These are phyloP conservation scores for Microbotryum silenes-acaulis DNA, from an alignment of 1,284 basidiomycete species.

Conservation along the genomic window DNA sequence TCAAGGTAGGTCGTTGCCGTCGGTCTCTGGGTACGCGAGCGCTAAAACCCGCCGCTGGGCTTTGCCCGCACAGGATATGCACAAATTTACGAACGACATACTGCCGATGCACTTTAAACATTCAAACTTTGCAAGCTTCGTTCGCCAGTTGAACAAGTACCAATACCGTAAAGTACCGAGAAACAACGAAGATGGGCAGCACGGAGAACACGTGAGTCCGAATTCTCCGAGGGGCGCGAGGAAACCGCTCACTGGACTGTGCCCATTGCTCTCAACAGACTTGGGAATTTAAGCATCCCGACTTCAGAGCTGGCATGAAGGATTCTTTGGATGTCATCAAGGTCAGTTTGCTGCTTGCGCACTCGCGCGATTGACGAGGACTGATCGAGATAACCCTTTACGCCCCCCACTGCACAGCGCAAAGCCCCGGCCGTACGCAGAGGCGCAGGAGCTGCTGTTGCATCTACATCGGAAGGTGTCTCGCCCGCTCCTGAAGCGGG, in stretches of 20 bases:
- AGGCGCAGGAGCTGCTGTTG: not conserved
- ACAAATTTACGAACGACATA: slow-evolving; percentile 89
- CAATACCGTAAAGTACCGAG: slow-evolving; percentile 83
- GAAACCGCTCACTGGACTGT: slow-evolving; percentile 23
- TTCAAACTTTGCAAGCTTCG: slow-evolving; percentile 90
- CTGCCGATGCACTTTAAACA: slow-evolving; percentile 94
- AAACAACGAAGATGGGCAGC: slow-evolving; percentile 64
- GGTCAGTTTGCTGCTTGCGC: slow-evolving; percentile 10
- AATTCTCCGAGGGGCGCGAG: slow-evolving; percentile 14
- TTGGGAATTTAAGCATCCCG: slow-evolving; percentile 94
- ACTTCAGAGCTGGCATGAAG: slow-evolving; percentile 78
- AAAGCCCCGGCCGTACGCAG: slow-evolving; percentile 21
- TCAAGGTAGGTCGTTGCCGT: slow-evolving; percentile 53
- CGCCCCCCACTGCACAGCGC: slow-evolving; percentile 7
- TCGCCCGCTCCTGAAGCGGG: not conserved
- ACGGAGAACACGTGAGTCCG: slow-evolving; percentile 63
- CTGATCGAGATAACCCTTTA: not conserved
- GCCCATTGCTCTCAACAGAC: slow-evolving; percentile 46
- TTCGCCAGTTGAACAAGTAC: slow-evolving; percentile 94
- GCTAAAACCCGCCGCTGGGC: not conserved
- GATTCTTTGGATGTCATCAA: slow-evolving; percentile 79
- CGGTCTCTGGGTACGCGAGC: not conserved
- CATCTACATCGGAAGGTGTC: too few species aligned
- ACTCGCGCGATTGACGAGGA: not conserved
- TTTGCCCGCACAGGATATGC: slow-evolving; percentile 64